Evolutionary conservation across 2,329 filamentous ascomycete genomes (phyloP).

Genomic region (Curvularia hawaiiensis): DNA sequence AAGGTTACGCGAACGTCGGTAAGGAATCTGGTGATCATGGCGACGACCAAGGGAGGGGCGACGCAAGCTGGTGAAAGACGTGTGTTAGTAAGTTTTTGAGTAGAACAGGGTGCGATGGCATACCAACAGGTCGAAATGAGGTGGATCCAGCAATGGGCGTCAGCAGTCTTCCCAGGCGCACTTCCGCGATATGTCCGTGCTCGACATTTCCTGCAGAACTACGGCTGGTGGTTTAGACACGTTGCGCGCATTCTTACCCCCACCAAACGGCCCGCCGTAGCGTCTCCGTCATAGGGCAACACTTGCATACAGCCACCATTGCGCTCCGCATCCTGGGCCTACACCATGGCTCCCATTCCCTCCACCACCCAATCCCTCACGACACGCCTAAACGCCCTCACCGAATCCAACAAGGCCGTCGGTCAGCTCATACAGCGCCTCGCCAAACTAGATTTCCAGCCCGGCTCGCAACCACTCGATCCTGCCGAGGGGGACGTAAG

Average conservation of each 20-base stretch:
- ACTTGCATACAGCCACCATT: conserved; percentile 28
- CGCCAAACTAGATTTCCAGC: conserved; percentile 64
- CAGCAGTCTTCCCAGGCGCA: conserved; percentile 7
- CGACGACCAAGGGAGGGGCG: conserved; percentile 22
- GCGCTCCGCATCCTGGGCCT: conserved; percentile 34
- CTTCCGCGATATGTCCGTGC: conserved; percentile 29
- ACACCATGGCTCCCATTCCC: conserved; percentile 44
- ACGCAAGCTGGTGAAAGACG: neutral
- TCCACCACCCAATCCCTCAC: conserved; percentile 49
- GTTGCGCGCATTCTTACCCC: conserved; percentile 15
- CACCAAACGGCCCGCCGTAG: conserved; percentile 30
- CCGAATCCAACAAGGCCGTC: conserved; percentile 58
- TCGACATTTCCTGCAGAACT: conserved; percentile 16
- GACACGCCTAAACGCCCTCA: conserved; percentile 57
- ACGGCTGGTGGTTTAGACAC: conserved; percentile 22
- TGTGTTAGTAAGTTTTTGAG: neutral
- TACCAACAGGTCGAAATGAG: neutral
- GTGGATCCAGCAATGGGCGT: conserved; percentile 8
- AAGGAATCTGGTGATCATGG: conserved; percentile 85
- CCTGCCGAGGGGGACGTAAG: conserved; percentile 64
- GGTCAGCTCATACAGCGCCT: conserved; percentile 62
- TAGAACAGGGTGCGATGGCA: neutral
- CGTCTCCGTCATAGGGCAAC: conserved; percentile 37
- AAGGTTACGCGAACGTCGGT: conserved; percentile 85
- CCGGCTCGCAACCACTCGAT: conserved; percentile 64